Evolutionary conservation across 768 basidiomycete genomes (phyloP), one percentile per base, ranked within the genome.

Genomic region (Lentinus tigrinus): DNA sequence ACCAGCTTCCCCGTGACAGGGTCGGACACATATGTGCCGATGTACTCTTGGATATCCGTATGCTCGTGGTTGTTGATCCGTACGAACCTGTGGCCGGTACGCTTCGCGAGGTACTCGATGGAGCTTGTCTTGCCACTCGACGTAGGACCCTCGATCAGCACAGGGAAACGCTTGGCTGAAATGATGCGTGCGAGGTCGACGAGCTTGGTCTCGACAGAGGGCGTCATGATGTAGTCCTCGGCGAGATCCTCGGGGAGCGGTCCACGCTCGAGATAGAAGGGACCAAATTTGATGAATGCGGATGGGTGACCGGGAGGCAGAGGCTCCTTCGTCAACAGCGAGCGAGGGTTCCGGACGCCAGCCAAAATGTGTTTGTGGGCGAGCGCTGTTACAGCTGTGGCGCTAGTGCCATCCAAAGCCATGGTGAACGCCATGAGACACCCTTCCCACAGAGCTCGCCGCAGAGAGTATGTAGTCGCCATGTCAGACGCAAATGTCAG

Each of bases 21-120:
- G 70, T 98, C 95, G 2, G 97, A 95, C 23, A 95, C 85, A 68
- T 99, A 99, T 0, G 94, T 94, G 3, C 97, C 97, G 46, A 98
- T 81, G 68, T 99, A 99, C 70, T 99, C 97, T 68, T 99, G 97
- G 49, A 99, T 97, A 69, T 99, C 97, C 5, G 97, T 99, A 68
- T 98, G 97, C 62, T 99, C 97, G 74, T 99, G 97, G 67, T 99
- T 99, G 76, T 99, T 99, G 80, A 99, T 98, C 39, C 97, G 91
- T 28, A 99, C 87, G 72, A 98, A 98, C 36, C 83, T 85, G 76
- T 99, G 97, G 0, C 97, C 96, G 0, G 95, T 97, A 54, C 90
- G 81, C 60, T 84, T 85, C 5, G 97, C 96, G 27, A 99, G 83
- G 71, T 95, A 98, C 74, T 98, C 95, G 44, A 99, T 86, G 1